Evolutionary conservation across 2,329 filamentous ascomycete genomes (phyloP).

Genomic region (Botryotinia narcissicola): DNA sequence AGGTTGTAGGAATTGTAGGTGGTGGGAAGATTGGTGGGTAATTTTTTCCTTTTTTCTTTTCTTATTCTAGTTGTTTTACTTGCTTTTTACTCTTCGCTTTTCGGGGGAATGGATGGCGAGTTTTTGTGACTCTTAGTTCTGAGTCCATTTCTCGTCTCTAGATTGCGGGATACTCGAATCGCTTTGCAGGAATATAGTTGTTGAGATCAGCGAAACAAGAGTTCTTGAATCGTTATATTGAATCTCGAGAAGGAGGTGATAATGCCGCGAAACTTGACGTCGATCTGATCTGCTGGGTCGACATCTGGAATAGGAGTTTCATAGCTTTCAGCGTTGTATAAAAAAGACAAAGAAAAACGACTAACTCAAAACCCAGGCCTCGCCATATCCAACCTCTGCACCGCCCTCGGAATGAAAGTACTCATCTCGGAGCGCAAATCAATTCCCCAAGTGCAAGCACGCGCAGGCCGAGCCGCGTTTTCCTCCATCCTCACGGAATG

Average conservation of each 20-base stretch:
- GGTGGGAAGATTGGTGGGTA: conserved; percentile 2
- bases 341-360: background rate
- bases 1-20: background rate
- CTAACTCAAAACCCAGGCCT: background rate
- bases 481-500: background rate
- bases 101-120: background rate
- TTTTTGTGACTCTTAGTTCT: background rate
- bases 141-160: background rate
- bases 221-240: no score
- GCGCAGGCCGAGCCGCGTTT: background rate
- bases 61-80: background rate
- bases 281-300: no score
- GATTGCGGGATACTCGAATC: background rate
- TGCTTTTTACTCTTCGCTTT: no score
- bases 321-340: rapidly evolving
- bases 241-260: no score
- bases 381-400: background rate
- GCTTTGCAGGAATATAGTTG: no score
- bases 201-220: no score
- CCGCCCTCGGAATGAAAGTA: background rate
- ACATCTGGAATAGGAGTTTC: background rate
- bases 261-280: no score
- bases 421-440: background rate
- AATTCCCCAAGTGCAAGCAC: background rate
- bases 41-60: background rate